Evolutionary conservation across 345 rosid genomes (phyloP), one percentile per base, ranked within the genome.

Genomic region (Eucalyptus cloeziana): DNA sequence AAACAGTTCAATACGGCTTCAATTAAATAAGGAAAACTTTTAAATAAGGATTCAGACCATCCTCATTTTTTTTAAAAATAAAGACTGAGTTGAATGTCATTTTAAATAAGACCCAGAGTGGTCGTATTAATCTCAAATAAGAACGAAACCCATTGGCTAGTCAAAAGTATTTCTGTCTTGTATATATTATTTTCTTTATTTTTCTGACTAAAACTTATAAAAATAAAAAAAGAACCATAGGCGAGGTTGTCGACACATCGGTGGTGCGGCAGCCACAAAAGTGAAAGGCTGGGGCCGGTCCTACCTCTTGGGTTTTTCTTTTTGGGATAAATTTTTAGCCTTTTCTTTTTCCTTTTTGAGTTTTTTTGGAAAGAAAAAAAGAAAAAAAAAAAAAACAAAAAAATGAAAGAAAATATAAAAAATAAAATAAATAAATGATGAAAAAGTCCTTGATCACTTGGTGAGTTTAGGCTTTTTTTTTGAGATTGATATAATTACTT

Each of bases 401-500:
- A 56, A 56, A 56, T 56, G 1, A 56, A 56, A 56, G 5, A 24
- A 56, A 56, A 56, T 9, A 56, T 5, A 56, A 56, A 9, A 56
- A 56, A 13, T 40, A 40, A 40, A 40, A 40, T 40, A 54, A 21
- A 7, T 11, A 49, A 56, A 22, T 9, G 62, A 56, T 24, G 62
- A 56, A 56, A 56, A 24, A 1, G 13, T 22, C 6, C 30, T 10
- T 10, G 30, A 56, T 52, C 25, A 52, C 58, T 3, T 19, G 58
- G 58, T 52, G 58, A 52, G 10, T 52, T 21, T 21, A 52, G 30
- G 30, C 5, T 56, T 21, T 9, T 9, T 9, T 22, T 24, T 4
- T 22, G 3, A 56, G 3, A 0, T 1, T 0, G 1, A 56, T 4
- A 22, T 52, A 52, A 52, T 56, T 4, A 56, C 1, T 0, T 56